Evolutionary conservation across 139 green algal genomes (phyloP), one percentile per base, ranked within the genome.

Genomic region (Chlamydomonas urium): DNA sequence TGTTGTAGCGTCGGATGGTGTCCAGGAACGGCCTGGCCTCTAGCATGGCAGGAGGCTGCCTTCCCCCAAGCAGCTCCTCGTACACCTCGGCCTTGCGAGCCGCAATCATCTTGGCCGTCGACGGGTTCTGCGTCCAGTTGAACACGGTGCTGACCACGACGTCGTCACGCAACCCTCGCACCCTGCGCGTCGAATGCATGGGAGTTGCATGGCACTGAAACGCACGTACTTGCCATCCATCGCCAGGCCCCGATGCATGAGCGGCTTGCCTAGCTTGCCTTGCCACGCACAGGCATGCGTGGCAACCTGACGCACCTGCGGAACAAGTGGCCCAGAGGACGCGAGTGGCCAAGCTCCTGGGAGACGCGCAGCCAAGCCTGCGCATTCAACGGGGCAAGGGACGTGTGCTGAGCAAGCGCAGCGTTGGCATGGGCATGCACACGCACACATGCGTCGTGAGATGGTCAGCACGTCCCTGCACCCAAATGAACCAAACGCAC

Each of bases 61-160:
- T 69, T 31, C 53, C 72, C 0, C 29, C 68, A 60, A 0, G 42
- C 68, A 67, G 21, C 58, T 78, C 35, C 32, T 80, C 78, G 53
- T 76, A 84, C 1, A 80, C 37, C 58, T 91, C 84, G 34, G 93
- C 87, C 69, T 97, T 97, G 4, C 89, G 80, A 21, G 80, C 38
- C 0, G 87, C 84, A 17, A 98, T 79, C 26, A 88, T 80, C 2
- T 78, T 69, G 2, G 93, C 83, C 34, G 87, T 81, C 26, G 65
- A 75, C 0, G 90, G 90, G 47, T 96, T 92, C 31, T 93, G 87
- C 14, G 91, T 91, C 93, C 94, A 98, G 65, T 86, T 91, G 23
- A 98, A 89, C 2, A 97, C 81, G 58, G 96, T 87, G 26, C 83
- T 86, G 26, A 98, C 87, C 21, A 92, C 88, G 74, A 97, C 88